Evolutionary conservation across 1,284 basidiomycete species (phyloP), one percentile per base, ranked within the genome.

Genomic region (Cerrena zonata): DNA sequence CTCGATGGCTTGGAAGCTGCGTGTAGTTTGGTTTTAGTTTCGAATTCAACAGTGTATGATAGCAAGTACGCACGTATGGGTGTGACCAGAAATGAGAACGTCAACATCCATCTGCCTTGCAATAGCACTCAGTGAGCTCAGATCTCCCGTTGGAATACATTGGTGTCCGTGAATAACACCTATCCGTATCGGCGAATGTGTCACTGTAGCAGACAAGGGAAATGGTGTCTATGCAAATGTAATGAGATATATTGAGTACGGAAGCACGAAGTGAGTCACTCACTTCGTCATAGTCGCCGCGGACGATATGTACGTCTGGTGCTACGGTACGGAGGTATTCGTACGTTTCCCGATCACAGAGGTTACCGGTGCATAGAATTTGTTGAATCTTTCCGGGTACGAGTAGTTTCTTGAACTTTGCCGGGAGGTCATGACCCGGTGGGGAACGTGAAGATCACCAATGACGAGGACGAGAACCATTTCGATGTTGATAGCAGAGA

Each of bases 371-470:
- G 67, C 94, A 96, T 27, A 99, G 79, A 56, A 99, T 96, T 70
- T 99, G 95, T 57, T 95, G 91, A 38, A 99, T 99, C 73, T 99
- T 99, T 34, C 96, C 95, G 10, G 95, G 85, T 2, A 94, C 93
- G 0, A 99, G 78, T 0, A 99, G 85, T 67, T 98, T 97, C 72
- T 95, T 95, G 74, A 99, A 99, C 72, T 98, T 98, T 19, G 82
- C 76, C 0, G 95, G 94, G 3, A 99, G 78, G 65, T 97, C 95
- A 65, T 95, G 91, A 1, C 77, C 45, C 89, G 75, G 64, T 91
- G 86, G 1, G 94, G 94, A 63, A 96, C 95, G 67, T 95, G 93
- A 15, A 96, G 79, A 75, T 97, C 94, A 50, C 94, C 93, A 59
- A 96, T 91, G 62, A 94, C 83, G 55, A 96, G 87, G 44, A 96